Evolutionary conservation across 1,284 basidiomycete genomes (phyloP).

Genomic region (Rhizoctonia solani): DNA sequence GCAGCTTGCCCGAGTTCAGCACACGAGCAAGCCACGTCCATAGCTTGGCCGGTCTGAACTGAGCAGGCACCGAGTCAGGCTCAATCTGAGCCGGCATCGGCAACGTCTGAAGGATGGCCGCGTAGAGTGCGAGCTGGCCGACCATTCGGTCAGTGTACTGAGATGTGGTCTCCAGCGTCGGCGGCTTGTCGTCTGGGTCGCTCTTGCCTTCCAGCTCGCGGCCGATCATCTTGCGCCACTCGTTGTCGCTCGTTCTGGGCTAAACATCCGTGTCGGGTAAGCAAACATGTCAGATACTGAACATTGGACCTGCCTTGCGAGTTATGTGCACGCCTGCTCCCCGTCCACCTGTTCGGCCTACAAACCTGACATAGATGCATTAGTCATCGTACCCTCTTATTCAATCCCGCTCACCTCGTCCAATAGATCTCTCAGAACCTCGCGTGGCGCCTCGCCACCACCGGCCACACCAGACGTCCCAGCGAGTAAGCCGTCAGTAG

Average conservation of each 20-base stretch:
- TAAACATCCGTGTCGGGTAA: slow-evolving; percentile 36
- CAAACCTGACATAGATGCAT: too few relatives aligned
- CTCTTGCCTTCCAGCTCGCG: slow-evolving; percentile 50
- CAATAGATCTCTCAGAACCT: slow-evolving; percentile 78
- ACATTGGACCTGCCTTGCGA: slow-evolving; percentile 40
- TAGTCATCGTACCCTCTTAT: too few relatives aligned
- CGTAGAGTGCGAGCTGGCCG: slow-evolving; percentile 88
- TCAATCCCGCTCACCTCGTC: too few relatives aligned
- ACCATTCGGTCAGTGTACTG: slow-evolving; percentile 78
- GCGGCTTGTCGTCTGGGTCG: slow-evolving; percentile 44
- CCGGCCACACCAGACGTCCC: slow-evolving; percentile 71
- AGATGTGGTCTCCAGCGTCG: slow-evolving; percentile 54
- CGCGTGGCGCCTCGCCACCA: slow-evolving; percentile 61
- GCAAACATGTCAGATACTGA: too few relatives aligned
- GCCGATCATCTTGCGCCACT: slow-evolving; percentile 71
- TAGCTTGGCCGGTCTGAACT: slow-evolving; percentile 62
- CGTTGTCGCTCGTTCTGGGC: slow-evolving; percentile 52
- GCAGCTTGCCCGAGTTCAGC: slow-evolving; percentile 54
- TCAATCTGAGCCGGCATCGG: slow-evolving; percentile 50
- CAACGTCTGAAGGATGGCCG: slow-evolving; percentile 66
- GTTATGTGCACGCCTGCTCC: slow-evolving; percentile 45
- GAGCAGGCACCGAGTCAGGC: slow-evolving; percentile 45
- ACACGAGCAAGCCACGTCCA: slow-evolving; percentile 74
- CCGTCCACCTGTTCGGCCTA: slow-evolving; percentile 45
- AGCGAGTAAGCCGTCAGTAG: slow-evolving; percentile 83